Conservation (phyloP, 441 rosid species). For the Hura crepitans region DNA sequence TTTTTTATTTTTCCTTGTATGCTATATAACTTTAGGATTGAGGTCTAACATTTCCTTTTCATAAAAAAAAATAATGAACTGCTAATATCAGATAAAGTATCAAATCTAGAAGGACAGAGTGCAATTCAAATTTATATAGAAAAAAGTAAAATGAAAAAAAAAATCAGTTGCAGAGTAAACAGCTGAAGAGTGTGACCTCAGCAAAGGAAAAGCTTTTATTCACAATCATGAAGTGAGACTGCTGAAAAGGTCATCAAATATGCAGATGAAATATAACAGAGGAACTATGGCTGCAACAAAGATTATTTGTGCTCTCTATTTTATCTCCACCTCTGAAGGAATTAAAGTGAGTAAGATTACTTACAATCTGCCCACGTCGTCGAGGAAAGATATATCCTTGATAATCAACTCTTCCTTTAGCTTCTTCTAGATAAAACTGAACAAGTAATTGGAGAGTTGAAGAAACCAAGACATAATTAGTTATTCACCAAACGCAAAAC, state of each 20-base stretch:
- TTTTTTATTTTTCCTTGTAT: not conserved
- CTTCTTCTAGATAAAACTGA: constrained; percentile 87
- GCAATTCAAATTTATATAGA: too few relatives aligned
- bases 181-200: not conserved
- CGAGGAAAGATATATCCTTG: constrained; percentile 87
- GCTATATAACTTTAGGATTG: not conserved
- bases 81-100: not conserved
- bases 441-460: not conserved
- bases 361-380: constrained; percentile 63
- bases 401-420: constrained; percentile 74
- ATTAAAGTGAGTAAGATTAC: constrained; percentile 23
- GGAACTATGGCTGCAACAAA: not conserved
- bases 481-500: not conserved
- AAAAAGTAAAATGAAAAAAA: too few relatives aligned
- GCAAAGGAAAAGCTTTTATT: too few relatives aligned
- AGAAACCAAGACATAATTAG: not conserved
- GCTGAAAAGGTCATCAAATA: not conserved
- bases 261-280: not conserved
- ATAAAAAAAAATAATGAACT: not conserved
- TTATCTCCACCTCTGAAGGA: not conserved
- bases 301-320: not conserved
- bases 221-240: not conserved
- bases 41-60: not conserved
- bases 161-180: not conserved
- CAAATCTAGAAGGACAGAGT: not conserved